A percentile compares a stretch with the other conserved stretches of the same genome.
Evolutionary conservation across 371 early-diverging fungal genomes (phyloP).

Genomic region (Apophysomyces trapeziformis): DNA sequence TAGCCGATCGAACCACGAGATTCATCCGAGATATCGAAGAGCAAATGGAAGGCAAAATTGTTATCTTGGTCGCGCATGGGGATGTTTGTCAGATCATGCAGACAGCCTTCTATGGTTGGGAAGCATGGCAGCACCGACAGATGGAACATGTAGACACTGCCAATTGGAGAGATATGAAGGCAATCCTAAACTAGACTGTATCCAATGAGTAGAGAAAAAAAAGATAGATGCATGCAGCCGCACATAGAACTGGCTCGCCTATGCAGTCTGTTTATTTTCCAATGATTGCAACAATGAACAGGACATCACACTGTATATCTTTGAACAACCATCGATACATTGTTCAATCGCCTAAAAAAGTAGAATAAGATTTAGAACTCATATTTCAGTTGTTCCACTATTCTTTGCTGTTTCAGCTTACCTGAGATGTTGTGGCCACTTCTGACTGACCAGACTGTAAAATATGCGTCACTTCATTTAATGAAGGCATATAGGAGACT

Average conservation of each 20-base stretch:
- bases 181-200: not conserved
- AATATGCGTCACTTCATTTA: slow-evolving; percentile 86
- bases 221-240: not conserved
- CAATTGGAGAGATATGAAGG: slow-evolving; percentile 42
- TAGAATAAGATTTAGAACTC: not conserved
- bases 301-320: slow-evolving; percentile 80
- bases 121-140: slow-evolving; percentile 50
- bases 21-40: slow-evolving; percentile 48
- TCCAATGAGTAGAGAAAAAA: not conserved
- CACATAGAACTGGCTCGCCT: not conserved
- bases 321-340: slow-evolving; percentile 83
- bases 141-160: slow-evolving; percentile 53
- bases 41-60: slow-evolving; percentile 41
- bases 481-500: slow-evolving; percentile 88
- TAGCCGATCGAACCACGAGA: slow-evolving; percentile 41
- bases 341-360: slow-evolving; percentile 71
- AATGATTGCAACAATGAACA: slow-evolving; percentile 50
- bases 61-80: slow-evolving; percentile 53
- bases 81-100: slow-evolving; percentile 52
- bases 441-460: slow-evolving; percentile 81
- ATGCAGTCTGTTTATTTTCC: slow-evolving; percentile 20
- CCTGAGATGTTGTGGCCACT: slow-evolving; percentile 52
- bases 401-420: slow-evolving; percentile 29
- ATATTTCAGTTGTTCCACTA: not conserved
- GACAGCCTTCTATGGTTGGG: slow-evolving; percentile 38